phyloP scores from a whole-genome alignment of 1,139 yeast genomes.

The Yamadazyma jaroonii region DNA sequence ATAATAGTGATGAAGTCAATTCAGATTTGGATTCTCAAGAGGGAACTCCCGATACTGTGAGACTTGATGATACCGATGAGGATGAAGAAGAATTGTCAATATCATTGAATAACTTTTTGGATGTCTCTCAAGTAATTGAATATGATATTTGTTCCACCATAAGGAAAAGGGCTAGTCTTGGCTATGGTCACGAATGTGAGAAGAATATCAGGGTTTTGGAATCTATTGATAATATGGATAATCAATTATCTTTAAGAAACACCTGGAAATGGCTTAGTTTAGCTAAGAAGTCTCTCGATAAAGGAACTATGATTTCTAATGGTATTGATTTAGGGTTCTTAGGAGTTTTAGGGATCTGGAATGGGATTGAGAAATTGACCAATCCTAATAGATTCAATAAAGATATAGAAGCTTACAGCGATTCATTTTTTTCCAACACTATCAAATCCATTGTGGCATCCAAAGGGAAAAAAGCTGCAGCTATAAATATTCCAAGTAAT shows the following conservation, averaged over 20 bases:
- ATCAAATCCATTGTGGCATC: constrained; percentile 40
- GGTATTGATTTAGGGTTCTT: constrained; percentile 78
- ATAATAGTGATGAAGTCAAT: constrained; percentile 17
- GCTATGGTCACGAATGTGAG: constrained; percentile 72
- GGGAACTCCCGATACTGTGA: constrained; percentile 14
- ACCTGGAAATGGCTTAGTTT: constrained; percentile 90
- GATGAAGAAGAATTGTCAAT: constrained; percentile 22
- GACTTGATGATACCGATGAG: constrained; percentile 14
- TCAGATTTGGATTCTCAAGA: constrained; percentile 20
- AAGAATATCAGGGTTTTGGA: constrained; percentile 63
- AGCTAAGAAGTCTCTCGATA: constrained; percentile 63
- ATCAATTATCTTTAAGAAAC: constrained; percentile 59
- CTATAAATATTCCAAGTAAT: constrained; percentile 43
- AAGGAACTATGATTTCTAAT: constrained; percentile 67
- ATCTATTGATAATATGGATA: constrained; percentile 49
- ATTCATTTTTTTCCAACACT: constrained; percentile 45
- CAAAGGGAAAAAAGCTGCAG: constrained; percentile 44
- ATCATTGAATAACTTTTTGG: constrained; percentile 32
- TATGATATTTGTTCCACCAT: constrained; percentile 69
- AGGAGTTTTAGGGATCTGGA: constrained; percentile 91
- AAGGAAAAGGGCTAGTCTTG: constrained; percentile 64
- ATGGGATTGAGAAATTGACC: constrained; percentile 63
- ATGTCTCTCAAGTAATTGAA: constrained; percentile 39
- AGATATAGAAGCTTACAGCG: constrained; percentile 31
- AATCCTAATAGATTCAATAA: constrained; percentile 51